These are phyloP conservation scores for Rhizomucor pusillus DNA, from an alignment of 371 early-diverging fungal species.

Conservation along the genomic window DNA sequence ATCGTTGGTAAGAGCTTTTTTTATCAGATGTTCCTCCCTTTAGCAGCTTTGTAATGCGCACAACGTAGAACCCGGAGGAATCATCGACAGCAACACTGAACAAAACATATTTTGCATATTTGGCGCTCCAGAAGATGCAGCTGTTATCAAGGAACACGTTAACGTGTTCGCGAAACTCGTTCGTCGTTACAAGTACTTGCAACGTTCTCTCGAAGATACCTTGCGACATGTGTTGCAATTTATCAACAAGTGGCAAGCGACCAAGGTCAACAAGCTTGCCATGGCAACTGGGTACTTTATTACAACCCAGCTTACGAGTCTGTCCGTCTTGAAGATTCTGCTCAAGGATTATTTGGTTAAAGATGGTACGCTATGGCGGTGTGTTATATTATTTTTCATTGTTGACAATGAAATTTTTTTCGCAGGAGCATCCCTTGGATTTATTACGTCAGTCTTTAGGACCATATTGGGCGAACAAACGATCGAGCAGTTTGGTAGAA, in stretches of 20 bases:
- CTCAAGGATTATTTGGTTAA: slow-evolving; percentile 92
- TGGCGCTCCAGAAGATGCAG: slow-evolving; percentile 66
- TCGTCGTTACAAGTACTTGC: slow-evolving; percentile 91
- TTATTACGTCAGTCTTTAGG: slow-evolving; percentile 81
- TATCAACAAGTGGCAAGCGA: slow-evolving; percentile 81
- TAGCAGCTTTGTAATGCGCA: not conserved
- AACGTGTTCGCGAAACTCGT: slow-evolving; percentile 83
- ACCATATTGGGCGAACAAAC: slow-evolving; percentile 75
- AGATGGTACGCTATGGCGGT: slow-evolving; percentile 65
- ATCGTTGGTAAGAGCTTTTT: slow-evolving; percentile 60
- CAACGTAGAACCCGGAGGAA: slow-evolving; percentile 83
- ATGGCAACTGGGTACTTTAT: slow-evolving; percentile 75
- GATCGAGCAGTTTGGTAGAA: slow-evolving; percentile 72
- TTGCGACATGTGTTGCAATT: slow-evolving; percentile 82
- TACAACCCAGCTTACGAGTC: slow-evolving; percentile 62
- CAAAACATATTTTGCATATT: slow-evolving; percentile 87
- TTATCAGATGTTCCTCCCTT: no score
- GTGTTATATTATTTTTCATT: not conserved
- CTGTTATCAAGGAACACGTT: slow-evolving; percentile 72
- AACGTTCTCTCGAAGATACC: slow-evolving; percentile 83
- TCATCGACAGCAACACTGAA: slow-evolving; percentile 75
- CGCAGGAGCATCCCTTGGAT: slow-evolving; percentile 67
- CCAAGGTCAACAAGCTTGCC: slow-evolving; percentile 78
- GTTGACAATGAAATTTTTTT: not conserved
- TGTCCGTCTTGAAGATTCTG: slow-evolving; percentile 69